phyloP scores from a whole-genome alignment of 352 stramenopile species.

The Pythium sukuiense region DNA sequence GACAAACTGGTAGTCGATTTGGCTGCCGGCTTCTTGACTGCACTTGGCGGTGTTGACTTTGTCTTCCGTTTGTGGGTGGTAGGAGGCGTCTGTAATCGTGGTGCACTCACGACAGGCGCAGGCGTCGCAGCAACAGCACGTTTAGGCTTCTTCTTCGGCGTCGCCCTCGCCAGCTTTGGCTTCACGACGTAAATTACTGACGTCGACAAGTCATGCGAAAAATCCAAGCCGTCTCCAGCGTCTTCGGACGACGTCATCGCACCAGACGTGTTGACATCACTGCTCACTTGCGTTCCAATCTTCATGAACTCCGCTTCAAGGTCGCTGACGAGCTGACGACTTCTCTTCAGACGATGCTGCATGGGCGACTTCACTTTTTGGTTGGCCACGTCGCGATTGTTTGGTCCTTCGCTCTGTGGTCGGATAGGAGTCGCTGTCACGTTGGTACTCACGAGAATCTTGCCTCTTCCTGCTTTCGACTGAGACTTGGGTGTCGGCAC shows the following conservation, averaged over 20 bases:
- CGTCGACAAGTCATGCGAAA: constrained; percentile 18
- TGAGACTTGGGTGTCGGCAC: not conserved
- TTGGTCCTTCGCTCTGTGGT: not conserved
- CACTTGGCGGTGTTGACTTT: constrained; percentile 13
- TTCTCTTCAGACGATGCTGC: constrained; percentile 20
- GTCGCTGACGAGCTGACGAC: constrained; percentile 18
- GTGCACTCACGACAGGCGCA: not conserved
- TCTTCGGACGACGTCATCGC: constrained; percentile 18
- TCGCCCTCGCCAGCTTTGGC: not conserved
- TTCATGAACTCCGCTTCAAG: constrained; percentile 28
- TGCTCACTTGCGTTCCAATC: constrained; percentile 20
- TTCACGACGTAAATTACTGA: not conserved
- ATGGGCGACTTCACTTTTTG: constrained; percentile 1
- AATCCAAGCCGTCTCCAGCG: constrained; percentile 1
- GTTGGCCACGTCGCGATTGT: not conserved
- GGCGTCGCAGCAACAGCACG: not conserved
- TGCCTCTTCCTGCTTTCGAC: not conserved
- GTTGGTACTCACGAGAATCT: constrained; percentile 1
- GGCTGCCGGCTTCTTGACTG: not conserved
- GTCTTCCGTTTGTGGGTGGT: constrained; percentile 23
- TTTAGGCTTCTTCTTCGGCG: not conserved
- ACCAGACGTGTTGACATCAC: constrained; percentile 9
- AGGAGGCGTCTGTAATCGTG: not conserved
- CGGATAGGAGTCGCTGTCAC: constrained; percentile 9
- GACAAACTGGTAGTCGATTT: constrained; percentile 21